Evolutionary conservation across 2,329 filamentous ascomycete genomes (phyloP).

Genomic region (Elsinoe necatrix): DNA sequence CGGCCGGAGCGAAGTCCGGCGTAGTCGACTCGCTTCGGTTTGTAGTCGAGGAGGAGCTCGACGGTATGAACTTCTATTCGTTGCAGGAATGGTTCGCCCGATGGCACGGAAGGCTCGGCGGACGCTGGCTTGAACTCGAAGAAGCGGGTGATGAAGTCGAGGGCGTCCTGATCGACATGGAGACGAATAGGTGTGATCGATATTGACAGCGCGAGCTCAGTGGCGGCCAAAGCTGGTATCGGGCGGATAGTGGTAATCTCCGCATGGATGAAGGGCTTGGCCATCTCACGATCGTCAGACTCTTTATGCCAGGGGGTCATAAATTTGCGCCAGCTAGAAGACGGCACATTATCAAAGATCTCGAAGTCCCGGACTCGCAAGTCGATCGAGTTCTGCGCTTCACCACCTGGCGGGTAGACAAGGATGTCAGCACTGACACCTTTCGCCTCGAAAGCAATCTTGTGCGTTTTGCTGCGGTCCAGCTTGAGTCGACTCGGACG

Average conservation of each 20-base stretch:
- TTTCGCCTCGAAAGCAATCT: slow-evolving; percentile 88
- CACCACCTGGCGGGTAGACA: slow-evolving; percentile 66
- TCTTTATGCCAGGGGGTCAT: slow-evolving; percentile 84
- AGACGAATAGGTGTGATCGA: slow-evolving; percentile 73
- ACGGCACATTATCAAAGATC: slow-evolving; percentile 87
- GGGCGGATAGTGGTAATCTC: slow-evolving; percentile 84
- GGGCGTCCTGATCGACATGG: slow-evolving; percentile 92
- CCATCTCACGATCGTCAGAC: slow-evolving; percentile 69
- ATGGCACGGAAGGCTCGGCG: slow-evolving; percentile 31
- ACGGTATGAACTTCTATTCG: slow-evolving; percentile 79
- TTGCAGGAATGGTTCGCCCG: slow-evolving; percentile 64
- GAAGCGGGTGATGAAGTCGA: slow-evolving; percentile 95
- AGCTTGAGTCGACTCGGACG: slow-evolving; percentile 52
- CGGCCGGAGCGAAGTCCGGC: slow-evolving; percentile 83
- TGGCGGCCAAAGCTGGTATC: slow-evolving; percentile 71
- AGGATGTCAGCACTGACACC: slow-evolving; percentile 77
- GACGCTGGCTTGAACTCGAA: slow-evolving; percentile 92
- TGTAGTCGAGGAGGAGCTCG: slow-evolving; percentile 84
- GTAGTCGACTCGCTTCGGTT: slow-evolving; percentile 96
- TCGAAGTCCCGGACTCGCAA: slow-evolving; percentile 75
- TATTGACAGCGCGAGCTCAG: slow-evolving; percentile 76
- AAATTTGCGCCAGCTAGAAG: slow-evolving; percentile 98
- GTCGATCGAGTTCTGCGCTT: slow-evolving; percentile 82
- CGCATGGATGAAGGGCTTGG: slow-evolving; percentile 80
- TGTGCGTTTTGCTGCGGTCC: slow-evolving; percentile 79